Evolutionary conservation across 2,329 filamentous ascomycete genomes (phyloP).

Genomic region (Cercospora beticola): DNA sequence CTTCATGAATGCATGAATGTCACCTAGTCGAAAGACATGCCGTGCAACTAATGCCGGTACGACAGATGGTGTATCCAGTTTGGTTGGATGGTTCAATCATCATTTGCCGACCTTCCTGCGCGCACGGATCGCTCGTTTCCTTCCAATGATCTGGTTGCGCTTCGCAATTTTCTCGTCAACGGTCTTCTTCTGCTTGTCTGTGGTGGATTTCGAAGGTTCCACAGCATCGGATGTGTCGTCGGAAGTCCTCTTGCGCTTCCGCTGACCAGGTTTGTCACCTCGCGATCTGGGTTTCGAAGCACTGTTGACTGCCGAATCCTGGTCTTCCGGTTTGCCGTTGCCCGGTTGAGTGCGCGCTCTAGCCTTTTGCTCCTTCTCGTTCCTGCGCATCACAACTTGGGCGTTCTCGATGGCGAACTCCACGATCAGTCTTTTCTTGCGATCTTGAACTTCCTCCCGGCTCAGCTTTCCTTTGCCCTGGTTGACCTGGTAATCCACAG

Average conservation of each 20-base stretch:
- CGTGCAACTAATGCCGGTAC: constrained; percentile 17
- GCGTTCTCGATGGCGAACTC: constrained; percentile 99
- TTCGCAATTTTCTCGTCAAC: constrained; percentile 58
- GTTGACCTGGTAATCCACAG: constrained; percentile 53
- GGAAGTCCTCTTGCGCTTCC: constrained; percentile 44
- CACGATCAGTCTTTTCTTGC: constrained; percentile 85
- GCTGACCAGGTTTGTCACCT: constrained; percentile 29
- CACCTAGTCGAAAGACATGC: constrained; percentile 11
- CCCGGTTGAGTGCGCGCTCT: constrained; percentile 44
- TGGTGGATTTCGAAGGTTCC: constrained; percentile 15
- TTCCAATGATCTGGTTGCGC: constrained; percentile 76
- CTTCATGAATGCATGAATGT: constrained; percentile 12
- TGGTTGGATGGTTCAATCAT: constrained; percentile 13
- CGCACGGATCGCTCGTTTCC: constrained; percentile 72
- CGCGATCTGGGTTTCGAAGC: constrained; percentile 20
- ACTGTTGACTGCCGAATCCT: constrained; percentile 17
- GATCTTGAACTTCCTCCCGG: constrained; percentile 59
- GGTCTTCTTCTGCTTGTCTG: constrained; percentile 30
- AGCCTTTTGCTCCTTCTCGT: constrained; percentile 60
- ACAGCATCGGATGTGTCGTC: constrained; percentile 22
- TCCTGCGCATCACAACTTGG: constrained; percentile 82
- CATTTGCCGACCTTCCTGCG: constrained; percentile 30
- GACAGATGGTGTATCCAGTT: constrained; percentile 16
- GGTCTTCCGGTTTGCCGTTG: constrained; percentile 14
- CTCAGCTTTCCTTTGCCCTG: constrained; percentile 40